Conservation (phyloP, 257 asterid genomes). For the Marsdenia floribunda region DNA sequence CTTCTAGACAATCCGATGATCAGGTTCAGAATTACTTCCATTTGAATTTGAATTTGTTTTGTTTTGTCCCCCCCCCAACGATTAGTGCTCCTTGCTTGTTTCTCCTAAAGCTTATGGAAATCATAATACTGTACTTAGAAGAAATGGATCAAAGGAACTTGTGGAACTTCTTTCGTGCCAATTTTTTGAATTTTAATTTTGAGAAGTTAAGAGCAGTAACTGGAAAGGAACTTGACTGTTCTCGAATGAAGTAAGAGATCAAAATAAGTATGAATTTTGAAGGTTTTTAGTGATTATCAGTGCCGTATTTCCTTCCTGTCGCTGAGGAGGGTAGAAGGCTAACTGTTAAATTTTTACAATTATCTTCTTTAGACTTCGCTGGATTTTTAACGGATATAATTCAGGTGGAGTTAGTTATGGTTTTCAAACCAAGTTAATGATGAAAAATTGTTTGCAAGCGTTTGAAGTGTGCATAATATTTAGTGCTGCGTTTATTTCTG, state of each 20-base stretch:
- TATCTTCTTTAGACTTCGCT: background rate
- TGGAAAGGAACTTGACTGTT: background rate
- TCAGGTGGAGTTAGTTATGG: background rate
- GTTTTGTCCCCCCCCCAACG: background rate
- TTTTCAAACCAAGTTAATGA: background rate
- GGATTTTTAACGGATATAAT: background rate
- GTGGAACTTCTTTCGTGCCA: background rate
- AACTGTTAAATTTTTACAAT: background rate
- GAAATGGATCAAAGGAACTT: background rate
- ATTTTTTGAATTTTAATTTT: background rate
- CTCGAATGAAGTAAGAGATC: background rate
- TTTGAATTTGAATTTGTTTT: background rate
- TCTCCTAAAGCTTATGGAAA: background rate
- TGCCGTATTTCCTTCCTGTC: background rate
- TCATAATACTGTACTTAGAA: background rate
- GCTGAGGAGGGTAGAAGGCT: background rate
- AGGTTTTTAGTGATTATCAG: background rate
- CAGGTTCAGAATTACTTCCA: slow-evolving; percentile 35
- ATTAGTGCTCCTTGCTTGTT: background rate
- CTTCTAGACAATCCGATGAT: slow-evolving; percentile 46
- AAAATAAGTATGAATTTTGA: background rate
- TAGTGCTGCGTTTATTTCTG: background rate
- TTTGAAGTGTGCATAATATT: background rate
- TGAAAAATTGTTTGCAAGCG: background rate
- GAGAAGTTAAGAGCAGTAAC: background rate